phyloP scores from a whole-genome alignment of 2,329 filamentous ascomycete genomes.

The Trichoderma atroviride region DNA sequence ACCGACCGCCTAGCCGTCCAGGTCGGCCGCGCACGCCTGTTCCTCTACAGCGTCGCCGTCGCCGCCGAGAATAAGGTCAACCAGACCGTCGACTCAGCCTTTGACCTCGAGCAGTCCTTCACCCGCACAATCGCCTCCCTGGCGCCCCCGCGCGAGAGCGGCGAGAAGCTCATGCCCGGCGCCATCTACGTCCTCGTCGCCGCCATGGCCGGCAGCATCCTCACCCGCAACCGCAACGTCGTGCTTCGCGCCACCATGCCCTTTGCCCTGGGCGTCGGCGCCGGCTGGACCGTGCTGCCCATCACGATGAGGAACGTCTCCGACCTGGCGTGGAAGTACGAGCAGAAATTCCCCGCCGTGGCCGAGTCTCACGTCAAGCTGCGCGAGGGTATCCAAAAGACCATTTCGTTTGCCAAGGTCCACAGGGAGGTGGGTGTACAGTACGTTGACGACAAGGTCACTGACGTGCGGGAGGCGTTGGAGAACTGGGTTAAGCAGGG shows the following conservation, averaged over 20 bases:
- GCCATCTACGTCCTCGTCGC: slow-evolving; percentile 90
- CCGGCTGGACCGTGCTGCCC: slow-evolving; percentile 83
- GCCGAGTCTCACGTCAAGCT: slow-evolving; percentile 78
- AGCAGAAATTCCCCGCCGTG: slow-evolving; percentile 82
- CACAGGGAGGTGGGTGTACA: slow-evolving; percentile 71
- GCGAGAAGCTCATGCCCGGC: slow-evolving; percentile 88
- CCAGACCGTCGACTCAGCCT: slow-evolving; percentile 74
- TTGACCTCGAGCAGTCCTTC: slow-evolving; percentile 85
- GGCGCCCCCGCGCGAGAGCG: slow-evolving; percentile 80
- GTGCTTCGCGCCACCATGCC: slow-evolving; percentile 77
- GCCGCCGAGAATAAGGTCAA: slow-evolving; percentile 82
- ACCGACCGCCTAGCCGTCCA: slow-evolving; percentile 87
- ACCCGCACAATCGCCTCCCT: slow-evolving; percentile 86
- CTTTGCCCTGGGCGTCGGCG: slow-evolving; percentile 76
- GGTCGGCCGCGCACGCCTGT: slow-evolving; percentile 77
- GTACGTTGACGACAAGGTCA: slow-evolving; percentile 81
- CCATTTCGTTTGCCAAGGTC: slow-evolving; percentile 72
- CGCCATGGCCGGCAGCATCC: slow-evolving; percentile 91
- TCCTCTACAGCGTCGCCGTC: slow-evolving; percentile 75
- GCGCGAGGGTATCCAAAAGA: slow-evolving; percentile 68
- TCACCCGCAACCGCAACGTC: slow-evolving; percentile 84
- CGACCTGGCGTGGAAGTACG: slow-evolving; percentile 87
- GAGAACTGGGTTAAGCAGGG: slow-evolving; percentile 93
- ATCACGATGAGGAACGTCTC: slow-evolving; percentile 88
- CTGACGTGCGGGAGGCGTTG: slow-evolving; percentile 71